Evolutionary conservation across 2,329 filamentous ascomycete genomes (phyloP).

Genomic region (Scolecobasidium constrictum): DNA sequence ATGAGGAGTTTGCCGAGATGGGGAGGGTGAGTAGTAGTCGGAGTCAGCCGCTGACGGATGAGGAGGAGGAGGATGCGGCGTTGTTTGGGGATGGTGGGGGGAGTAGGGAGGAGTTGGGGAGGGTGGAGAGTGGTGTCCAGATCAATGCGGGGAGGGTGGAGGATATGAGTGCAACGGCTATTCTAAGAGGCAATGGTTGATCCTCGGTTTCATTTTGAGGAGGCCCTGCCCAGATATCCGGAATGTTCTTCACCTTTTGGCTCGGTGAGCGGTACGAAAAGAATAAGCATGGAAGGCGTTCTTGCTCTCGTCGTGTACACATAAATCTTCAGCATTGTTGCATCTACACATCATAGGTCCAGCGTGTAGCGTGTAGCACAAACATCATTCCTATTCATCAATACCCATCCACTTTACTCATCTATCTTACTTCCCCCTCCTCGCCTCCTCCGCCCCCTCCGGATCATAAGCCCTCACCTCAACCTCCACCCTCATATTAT

Average conservation of each 20-base stretch:
- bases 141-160: background rate
- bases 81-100: background rate
- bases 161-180: background rate
- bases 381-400: too few relatives aligned
- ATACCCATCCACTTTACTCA: too few relatives aligned
- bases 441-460: slow-evolving; percentile 4
- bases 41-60: background rate
- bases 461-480: slow-evolving; percentile 4
- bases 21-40: background rate
- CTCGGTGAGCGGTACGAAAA: too few relatives aligned
- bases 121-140: background rate
- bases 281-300: too few relatives aligned
- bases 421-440: slow-evolving; percentile 2
- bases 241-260: too few relatives aligned
- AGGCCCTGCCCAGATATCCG: too few relatives aligned
- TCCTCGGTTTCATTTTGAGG: background rate
- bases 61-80: background rate
- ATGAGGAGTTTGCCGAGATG: background rate
- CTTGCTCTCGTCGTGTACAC: too few relatives aligned
- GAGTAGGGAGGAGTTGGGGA: too few relatives aligned
- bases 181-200: background rate
- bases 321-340: too few relatives aligned
- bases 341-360: too few relatives aligned
- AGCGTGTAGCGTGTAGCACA: too few relatives aligned
- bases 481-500: slow-evolving; percentile 1